Evolutionary conservation across 2,329 filamentous ascomycete species (phyloP).

Genomic region (Colletotrichum scovillei): DNA sequence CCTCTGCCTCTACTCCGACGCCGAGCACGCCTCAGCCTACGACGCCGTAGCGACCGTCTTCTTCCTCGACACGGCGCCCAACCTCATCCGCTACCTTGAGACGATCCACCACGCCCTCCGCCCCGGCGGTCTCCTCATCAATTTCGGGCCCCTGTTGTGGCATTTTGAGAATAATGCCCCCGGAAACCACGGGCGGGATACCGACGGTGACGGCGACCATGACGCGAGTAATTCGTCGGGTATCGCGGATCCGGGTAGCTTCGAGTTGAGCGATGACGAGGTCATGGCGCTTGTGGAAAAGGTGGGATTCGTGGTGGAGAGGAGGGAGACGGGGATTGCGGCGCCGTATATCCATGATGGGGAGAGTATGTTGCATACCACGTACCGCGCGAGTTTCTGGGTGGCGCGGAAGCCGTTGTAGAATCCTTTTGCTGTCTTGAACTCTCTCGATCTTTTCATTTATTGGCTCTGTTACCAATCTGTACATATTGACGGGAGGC

Average conservation of each 20-base stretch:
- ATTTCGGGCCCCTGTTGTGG: constrained; percentile 92
- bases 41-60: constrained; percentile 91
- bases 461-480: not conserved
- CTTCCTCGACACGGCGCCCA: constrained; percentile 97
- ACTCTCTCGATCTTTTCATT: not conserved
- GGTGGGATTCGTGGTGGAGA: constrained; percentile 82
- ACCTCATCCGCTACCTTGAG: constrained; percentile 89
- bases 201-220: constrained; percentile 62
- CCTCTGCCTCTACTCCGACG: constrained; percentile 81
- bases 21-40: constrained; percentile 71
- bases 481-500: not conserved
- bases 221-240: constrained; percentile 66
- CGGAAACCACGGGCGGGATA: constrained; percentile 64
- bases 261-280: constrained; percentile 92
- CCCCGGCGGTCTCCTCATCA: constrained; percentile 84
- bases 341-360: constrained; percentile 90
- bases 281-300: constrained; percentile 79
- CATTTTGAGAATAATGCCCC: constrained; percentile 86
- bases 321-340: constrained; percentile 66
- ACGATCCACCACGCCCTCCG: constrained; percentile 83
- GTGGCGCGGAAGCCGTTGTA: constrained; percentile 76
- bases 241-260: constrained; percentile 88
- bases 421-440: not conserved
- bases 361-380: constrained; percentile 86
- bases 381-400: constrained; percentile 87